These are phyloP conservation scores for Ogataea philodendri DNA, from an alignment of 805 yeast species.

Conservation along the genomic window DNA sequence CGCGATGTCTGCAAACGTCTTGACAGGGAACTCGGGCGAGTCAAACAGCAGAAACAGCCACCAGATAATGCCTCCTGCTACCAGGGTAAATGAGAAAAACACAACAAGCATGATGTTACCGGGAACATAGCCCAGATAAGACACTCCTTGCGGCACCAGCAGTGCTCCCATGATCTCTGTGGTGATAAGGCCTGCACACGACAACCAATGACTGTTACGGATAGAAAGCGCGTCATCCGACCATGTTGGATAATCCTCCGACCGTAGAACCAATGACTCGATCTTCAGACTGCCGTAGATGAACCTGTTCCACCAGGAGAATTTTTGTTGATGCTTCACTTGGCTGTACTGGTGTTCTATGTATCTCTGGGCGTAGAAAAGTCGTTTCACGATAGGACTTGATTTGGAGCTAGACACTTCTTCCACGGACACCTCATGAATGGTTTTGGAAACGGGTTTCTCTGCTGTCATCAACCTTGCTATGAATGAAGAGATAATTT, in stretches of 20 bases:
- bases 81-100: constrained; percentile 32
- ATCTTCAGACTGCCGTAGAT: constrained; percentile 12
- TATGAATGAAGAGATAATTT: too few species aligned
- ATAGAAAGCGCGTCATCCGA: constrained; percentile 15
- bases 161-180: constrained; percentile 27
- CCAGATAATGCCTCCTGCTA: constrained; percentile 42
- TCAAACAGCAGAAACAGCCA: constrained; percentile 37
- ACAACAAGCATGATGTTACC: constrained; percentile 17
- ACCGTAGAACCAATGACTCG: constrained; percentile 5
- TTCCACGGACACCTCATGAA: too few species aligned
- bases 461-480: too few species aligned
- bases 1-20: constrained; percentile 42
- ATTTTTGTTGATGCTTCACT: constrained; percentile 3
- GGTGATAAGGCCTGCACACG: constrained; percentile 22
- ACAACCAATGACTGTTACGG: constrained; percentile 22
- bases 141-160: constrained; percentile 17
- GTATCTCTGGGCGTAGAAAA: constrained; percentile 24
- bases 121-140: constrained; percentile 19
- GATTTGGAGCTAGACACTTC: too few species aligned
- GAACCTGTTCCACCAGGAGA: constrained; percentile 12
- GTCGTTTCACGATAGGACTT: too few species aligned
- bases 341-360: constrained; percentile 20
- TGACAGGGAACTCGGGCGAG: constrained; percentile 42
- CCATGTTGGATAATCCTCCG: constrained; percentile 19
- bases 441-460: too few species aligned